Evolutionary conservation across 2,329 filamentous ascomycete genomes (phyloP).

Genomic region (Simplicillium sp.): DNA sequence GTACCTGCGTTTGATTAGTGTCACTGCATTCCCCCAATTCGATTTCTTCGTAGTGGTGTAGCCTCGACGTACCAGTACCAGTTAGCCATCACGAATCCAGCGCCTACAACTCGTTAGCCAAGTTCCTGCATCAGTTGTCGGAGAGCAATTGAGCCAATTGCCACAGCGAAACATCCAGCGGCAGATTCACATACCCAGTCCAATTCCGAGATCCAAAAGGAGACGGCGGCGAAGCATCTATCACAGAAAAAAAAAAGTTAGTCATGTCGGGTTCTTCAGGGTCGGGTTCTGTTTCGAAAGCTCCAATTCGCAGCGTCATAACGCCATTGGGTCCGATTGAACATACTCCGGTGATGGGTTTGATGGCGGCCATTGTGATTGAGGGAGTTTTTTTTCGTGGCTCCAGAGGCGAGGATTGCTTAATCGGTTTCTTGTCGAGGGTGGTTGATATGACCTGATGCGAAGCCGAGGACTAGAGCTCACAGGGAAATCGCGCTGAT

Average conservation of each 20-base stretch:
- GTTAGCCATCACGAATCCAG: conserved; percentile 45
- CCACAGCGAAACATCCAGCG: not conserved
- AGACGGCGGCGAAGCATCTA: conserved; percentile 53
- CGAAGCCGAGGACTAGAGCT: conserved; percentile 7
- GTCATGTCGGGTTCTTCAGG: conserved; percentile 9
- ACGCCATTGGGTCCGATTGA: conserved; percentile 20
- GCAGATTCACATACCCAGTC: conserved; percentile 36
- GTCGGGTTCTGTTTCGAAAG: conserved; percentile 3
- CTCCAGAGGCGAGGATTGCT: conserved; percentile 11
- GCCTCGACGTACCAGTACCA: conserved; percentile 41
- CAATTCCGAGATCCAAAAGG: conserved; percentile 45
- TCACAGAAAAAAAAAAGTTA: conserved; percentile 18
- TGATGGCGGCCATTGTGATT: conserved; percentile 39
- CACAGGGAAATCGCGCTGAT: conserved; percentile 27
- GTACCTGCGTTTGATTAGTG: conserved; percentile 35
- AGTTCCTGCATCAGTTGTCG: not conserved
- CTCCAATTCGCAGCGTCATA: not conserved
- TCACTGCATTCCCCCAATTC: not conserved
- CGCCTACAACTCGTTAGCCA: conserved; percentile 32
- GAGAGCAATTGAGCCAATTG: not conserved
- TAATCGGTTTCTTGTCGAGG: conserved; percentile 11
- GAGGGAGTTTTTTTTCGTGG: conserved; percentile 12
- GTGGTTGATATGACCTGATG: conserved; percentile 9
- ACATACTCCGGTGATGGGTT: conserved; percentile 52
- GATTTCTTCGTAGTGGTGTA: not conserved